Percentiles rank a stretch among this genome's conserved stretches.
Conservation (phyloP, 2,329 filamentous ascomycete species). For the Plectosphaerella plurivora region DNA sequence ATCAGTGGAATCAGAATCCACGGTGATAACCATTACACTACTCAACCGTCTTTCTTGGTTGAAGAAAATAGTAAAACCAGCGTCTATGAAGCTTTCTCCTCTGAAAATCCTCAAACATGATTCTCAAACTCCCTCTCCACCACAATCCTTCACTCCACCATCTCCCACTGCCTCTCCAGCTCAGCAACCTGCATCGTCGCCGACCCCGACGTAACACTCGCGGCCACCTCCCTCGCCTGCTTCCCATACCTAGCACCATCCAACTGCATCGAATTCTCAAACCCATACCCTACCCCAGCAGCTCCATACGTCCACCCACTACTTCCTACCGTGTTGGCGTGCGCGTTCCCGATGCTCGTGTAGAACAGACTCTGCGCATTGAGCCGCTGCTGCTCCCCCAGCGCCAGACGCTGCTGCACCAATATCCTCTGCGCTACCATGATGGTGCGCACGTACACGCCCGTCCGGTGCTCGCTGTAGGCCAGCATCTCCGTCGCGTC, state of each 20-base stretch:
- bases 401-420: slow-evolving; percentile 15
- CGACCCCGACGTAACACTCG: slow-evolving; percentile 8
- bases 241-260: slow-evolving; percentile 23
- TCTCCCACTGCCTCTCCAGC: slow-evolving; percentile 27
- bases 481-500: slow-evolving; percentile 17
- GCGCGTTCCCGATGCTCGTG: slow-evolving; percentile 15
- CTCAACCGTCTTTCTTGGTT: not conserved
- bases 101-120: too few relatives aligned
- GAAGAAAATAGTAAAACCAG: not conserved
- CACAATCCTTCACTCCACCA: slow-evolving; percentile 22
- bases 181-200: slow-evolving; percentile 15
- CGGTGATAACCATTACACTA: slow-evolving; percentile 1
- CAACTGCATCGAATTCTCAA: slow-evolving; percentile 21
- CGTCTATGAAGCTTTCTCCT: too few relatives aligned
- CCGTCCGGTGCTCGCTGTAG: slow-evolving; percentile 18
- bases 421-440: slow-evolving; percentile 20
- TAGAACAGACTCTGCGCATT: slow-evolving; percentile 20
- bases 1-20: slow-evolving; percentile 1
- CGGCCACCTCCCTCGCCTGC: slow-evolving; percentile 18
- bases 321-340: not conserved
- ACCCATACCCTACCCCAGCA: slow-evolving; percentile 23
- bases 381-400: slow-evolving; percentile 18
- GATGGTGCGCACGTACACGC: slow-evolving; percentile 27
- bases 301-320: slow-evolving; percentile 18
- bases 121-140: not conserved